Conservation (phyloP, 306 rosid species). For the Boehmeria nivea region DNA sequence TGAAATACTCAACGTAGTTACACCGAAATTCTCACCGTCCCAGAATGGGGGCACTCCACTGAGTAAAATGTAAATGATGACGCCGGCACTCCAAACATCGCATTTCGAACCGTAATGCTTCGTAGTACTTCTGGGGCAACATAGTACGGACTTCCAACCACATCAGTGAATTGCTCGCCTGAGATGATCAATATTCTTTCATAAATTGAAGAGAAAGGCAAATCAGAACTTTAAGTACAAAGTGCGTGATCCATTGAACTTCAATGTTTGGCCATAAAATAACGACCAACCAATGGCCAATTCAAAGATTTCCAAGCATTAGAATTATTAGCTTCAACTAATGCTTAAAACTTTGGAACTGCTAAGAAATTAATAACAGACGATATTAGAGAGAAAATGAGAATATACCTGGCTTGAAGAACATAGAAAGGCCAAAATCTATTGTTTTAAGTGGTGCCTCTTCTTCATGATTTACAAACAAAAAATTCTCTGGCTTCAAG, state of each 20-base stretch:
- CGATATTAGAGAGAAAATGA: too few species aligned
- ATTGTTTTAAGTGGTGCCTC: conserved; percentile 76
- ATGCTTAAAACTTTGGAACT: too few species aligned
- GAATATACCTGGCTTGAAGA: conserved; percentile 92
- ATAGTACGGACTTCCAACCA: conserved; percentile 98
- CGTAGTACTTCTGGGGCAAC: conserved; percentile 96
- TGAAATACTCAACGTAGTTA: too few species aligned
- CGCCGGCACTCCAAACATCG: conserved; percentile 99
- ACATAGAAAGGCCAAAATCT: conserved; percentile 89
- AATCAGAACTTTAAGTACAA: too few species aligned
- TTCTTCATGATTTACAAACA: conserved; percentile 62
- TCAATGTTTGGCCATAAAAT: not conserved
- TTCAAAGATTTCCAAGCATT: too few species aligned
- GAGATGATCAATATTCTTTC: conserved; percentile 23
- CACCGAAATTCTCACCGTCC: conserved; percentile 81
- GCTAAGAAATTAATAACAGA: too few species aligned
- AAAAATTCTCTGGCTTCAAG: conserved; percentile 97
- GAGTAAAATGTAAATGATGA: conserved; percentile 79
- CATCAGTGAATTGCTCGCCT: conserved; percentile 86
- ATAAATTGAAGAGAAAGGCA: conserved; percentile 3
- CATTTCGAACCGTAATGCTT: conserved; percentile 84
- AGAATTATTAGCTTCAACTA: too few species aligned
- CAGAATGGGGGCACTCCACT: conserved; percentile 98
- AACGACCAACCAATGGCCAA: too few species aligned
- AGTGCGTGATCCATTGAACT: not conserved